Evolutionary conservation across 2,329 filamentous ascomycete species (phyloP).

Genomic region (Cercospora berteroae): DNA sequence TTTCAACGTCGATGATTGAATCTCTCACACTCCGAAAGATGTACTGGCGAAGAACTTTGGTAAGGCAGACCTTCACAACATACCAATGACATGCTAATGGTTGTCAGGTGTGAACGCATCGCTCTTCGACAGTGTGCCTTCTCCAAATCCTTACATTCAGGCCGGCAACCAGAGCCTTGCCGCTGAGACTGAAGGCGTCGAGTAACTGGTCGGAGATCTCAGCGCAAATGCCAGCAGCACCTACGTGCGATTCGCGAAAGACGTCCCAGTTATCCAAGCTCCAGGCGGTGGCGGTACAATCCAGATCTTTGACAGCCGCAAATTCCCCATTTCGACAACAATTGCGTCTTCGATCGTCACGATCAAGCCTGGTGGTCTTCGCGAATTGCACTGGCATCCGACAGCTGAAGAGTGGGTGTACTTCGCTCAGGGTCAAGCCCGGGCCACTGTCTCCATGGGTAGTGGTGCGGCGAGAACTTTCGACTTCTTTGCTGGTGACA

Average conservation of each 20-base stretch:
- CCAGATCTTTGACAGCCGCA: slow-evolving; percentile 61
- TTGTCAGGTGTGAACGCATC: background rate
- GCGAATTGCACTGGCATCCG: background rate
- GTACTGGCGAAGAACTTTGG: slow-evolving; percentile 67
- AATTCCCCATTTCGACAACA: slow-evolving; percentile 65
- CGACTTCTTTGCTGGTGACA: slow-evolving; percentile 64
- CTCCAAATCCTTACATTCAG: background rate
- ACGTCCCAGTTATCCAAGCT: slow-evolving; percentile 33
- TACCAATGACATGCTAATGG: background rate
- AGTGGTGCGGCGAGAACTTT: slow-evolving; percentile 61
- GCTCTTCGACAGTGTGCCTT: background rate
- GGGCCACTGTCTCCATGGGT: slow-evolving; percentile 56
- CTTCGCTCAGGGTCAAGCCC: slow-evolving; percentile 58
- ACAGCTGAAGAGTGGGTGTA: slow-evolving; percentile 63
- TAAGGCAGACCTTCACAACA: background rate
- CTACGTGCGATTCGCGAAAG: slow-evolving; percentile 27
- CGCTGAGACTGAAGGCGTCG: background rate
- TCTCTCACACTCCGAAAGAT: slow-evolving; percentile 62
- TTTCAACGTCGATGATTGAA: slow-evolving; percentile 66
- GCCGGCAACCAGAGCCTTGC: background rate
- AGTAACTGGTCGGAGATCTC: background rate
- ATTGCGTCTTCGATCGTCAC: slow-evolving; percentile 62
- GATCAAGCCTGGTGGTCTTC: slow-evolving; percentile 57
- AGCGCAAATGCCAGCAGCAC: background rate
- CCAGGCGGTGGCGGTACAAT: slow-evolving; percentile 60